Percentiles rank a stretch among this genome's conserved stretches.
Evolutionary conservation across 331 rosid genomes (phyloP).

Genomic region (Phaseolus coccineus): DNA sequence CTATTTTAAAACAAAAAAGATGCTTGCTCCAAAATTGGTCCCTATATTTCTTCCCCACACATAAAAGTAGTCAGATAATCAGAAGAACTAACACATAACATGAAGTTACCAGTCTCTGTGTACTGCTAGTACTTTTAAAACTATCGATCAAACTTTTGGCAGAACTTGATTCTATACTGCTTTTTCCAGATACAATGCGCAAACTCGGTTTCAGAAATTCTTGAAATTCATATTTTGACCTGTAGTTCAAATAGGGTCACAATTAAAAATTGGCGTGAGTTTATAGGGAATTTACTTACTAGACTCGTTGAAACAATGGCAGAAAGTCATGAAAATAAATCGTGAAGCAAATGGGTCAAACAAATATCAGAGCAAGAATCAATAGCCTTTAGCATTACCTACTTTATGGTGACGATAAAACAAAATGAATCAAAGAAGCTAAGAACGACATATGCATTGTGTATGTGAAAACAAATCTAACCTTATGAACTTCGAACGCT

Average conservation of each 20-base stretch:
- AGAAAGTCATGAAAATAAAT: conserved; percentile 30
- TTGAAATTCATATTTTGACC: conserved; percentile 93
- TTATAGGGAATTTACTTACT: conserved; percentile 31
- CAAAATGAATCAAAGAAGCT: conserved; percentile 40
- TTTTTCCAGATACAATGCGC: conserved; percentile 77
- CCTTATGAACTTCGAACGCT: conserved; percentile 85
- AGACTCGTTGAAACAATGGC: conserved; percentile 14
- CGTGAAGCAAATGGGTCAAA: conserved; percentile 10
- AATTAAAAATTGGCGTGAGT: conserved; percentile 34
- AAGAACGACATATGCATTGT: conserved; percentile 18
- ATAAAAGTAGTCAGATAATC: conserved; percentile 37
- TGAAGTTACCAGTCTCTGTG: conserved; percentile 66
- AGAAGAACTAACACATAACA: conserved; percentile 35
- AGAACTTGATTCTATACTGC: conserved; percentile 59
- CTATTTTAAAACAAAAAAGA: conserved; percentile 28
- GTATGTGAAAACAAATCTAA: conserved; percentile 51
- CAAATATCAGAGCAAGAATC: conserved; percentile 13
- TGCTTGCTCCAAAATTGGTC: conserved; percentile 30
- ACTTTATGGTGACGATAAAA: conserved; percentile 28
- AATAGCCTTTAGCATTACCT: conserved; percentile 28
- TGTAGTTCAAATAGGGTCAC: conserved; percentile 49
- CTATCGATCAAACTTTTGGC: conserved; percentile 62
- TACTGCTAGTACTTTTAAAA: conserved; percentile 62
- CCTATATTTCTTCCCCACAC: conserved; percentile 35
- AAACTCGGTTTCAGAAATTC: conserved; percentile 91